Base-by-base conservation (phyloP, 2,329 filamentous ascomycete species). In the Neofusicoccum ribis region DNA sequence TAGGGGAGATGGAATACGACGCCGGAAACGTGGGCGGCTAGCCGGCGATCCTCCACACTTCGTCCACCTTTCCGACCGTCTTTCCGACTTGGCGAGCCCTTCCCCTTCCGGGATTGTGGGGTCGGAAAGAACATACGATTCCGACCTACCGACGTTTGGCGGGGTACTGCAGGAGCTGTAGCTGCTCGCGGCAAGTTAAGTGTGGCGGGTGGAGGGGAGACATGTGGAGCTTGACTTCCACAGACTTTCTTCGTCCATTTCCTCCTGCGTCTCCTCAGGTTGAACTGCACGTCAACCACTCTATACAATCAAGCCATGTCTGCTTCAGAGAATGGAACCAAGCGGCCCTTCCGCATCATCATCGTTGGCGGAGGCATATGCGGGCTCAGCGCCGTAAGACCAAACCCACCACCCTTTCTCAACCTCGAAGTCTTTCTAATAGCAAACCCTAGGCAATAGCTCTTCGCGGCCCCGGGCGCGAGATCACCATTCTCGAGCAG, bases 401-500 rank as follows among this genome's bases (percentile, higher is more conserved):
- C 27, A 31, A 7, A 31, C 1, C 6, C 6, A 0, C 27, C 5
- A 31, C 27, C 27, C 5, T 23, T 23, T 1, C 3, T 23, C 20
- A 23, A 0, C 0, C 20, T 31, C 27, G 27, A 5, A 6, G 27
- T 7, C 27, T 31, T 47, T 43, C 50, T 54, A 8, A 47, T 31
- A n/a, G 4, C 23, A 15, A 3, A 75, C 70, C 12, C 31, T n/a
- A 60, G 56, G 76, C 76, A n/a, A 76, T 79, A 36, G 78, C 78
- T 5, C 69, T 81, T 11, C 72, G 78, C 58, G 72, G 68, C 3
- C 68, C 71, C 0, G 70, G 69, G 15, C 72, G 72, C 5, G 73
- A 78, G 17, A 76, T 78, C 11, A 73, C 69, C 5, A 70, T 77
- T 15, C 71, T 77, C 36, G 74, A 77, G 59, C 72, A 74, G 61